Conservation (phyloP, 106 monocot genomes). For the Acorus calamus region DNA sequence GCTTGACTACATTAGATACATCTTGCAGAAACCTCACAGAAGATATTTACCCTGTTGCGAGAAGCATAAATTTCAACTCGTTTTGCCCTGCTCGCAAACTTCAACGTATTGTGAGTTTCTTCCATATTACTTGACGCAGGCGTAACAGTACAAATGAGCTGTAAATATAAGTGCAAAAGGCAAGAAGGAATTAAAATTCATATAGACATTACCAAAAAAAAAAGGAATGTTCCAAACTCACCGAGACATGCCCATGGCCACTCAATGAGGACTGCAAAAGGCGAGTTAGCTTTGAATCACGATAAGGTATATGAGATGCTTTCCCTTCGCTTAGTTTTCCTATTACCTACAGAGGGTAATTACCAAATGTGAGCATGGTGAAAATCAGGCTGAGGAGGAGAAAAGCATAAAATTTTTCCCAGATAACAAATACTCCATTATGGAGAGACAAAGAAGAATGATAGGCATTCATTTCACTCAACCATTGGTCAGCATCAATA, state of each 20-base stretch:
- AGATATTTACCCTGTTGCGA: constrained; percentile 68
- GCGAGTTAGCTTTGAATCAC: constrained; percentile 98
- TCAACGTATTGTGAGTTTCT: constrained; percentile 97
- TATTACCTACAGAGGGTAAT: constrained; percentile 64
- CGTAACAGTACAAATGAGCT: constrained; percentile 97
- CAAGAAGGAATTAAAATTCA: background rate
- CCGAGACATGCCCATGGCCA: constrained; percentile 94
- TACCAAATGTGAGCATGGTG: background rate
- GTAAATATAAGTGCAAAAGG: constrained; percentile 8
- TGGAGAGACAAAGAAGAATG: no score
- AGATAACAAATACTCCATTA: no score
- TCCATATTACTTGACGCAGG: constrained; percentile 97
- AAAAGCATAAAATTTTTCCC: no score
- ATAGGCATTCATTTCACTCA: no score
- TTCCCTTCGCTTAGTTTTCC: constrained; percentile 97
- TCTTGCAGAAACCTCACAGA: no score
- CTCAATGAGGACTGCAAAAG: constrained; percentile 95
- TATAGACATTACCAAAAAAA: background rate
- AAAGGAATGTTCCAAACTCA: constrained; percentile 25
- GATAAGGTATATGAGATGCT: constrained; percentile 93
- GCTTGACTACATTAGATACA: no score
- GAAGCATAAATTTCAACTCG: constrained; percentile 95
- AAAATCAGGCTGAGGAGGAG: background rate
- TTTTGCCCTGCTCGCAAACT: constrained; percentile 99
- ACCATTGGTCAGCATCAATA: no score